Evolutionary conservation across 2,329 filamentous ascomycete genomes (phyloP).

Genomic region (Aspergillus fumigatus): DNA sequence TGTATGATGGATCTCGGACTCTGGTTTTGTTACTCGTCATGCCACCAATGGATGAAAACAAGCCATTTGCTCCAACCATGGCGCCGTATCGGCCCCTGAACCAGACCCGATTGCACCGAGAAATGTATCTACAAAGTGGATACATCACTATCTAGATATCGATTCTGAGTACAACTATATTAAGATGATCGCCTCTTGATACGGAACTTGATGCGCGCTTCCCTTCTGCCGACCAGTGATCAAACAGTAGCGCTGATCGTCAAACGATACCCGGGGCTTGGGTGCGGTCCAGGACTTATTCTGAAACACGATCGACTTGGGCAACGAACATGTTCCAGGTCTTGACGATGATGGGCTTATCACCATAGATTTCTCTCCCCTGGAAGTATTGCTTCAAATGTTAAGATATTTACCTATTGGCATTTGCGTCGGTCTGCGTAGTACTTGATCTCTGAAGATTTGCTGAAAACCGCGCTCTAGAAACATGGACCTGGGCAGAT

Average conservation of each 20-base stretch:
- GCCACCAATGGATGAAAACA: background rate
- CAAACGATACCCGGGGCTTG: background rate
- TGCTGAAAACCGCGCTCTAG: too few species aligned
- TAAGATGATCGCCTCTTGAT: background rate
- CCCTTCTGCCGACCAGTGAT: background rate
- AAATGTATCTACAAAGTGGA: background rate
- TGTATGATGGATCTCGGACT: background rate
- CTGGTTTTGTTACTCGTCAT: background rate
- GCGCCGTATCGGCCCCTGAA: constrained; percentile 5
- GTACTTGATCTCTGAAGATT: too few species aligned
- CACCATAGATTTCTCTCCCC: too few species aligned
- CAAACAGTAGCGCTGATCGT: background rate
- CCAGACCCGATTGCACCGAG: background rate
- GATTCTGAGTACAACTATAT: background rate
- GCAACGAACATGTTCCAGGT: background rate
- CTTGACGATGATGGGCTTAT: too few species aligned
- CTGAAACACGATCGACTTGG: background rate
- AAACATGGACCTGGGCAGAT: too few species aligned
- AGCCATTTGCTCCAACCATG: background rate
- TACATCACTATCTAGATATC: too few species aligned
- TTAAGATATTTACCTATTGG: too few species aligned
- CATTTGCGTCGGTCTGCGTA: too few species aligned
- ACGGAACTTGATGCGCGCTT: background rate
- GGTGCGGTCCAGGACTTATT: background rate
- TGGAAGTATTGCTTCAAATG: too few species aligned